Evolutionary conservation across 495 filamentous ascomycete genomes (phyloP), one percentile per base, ranked within the genome.

Genomic region (Chaetomium tenue): DNA sequence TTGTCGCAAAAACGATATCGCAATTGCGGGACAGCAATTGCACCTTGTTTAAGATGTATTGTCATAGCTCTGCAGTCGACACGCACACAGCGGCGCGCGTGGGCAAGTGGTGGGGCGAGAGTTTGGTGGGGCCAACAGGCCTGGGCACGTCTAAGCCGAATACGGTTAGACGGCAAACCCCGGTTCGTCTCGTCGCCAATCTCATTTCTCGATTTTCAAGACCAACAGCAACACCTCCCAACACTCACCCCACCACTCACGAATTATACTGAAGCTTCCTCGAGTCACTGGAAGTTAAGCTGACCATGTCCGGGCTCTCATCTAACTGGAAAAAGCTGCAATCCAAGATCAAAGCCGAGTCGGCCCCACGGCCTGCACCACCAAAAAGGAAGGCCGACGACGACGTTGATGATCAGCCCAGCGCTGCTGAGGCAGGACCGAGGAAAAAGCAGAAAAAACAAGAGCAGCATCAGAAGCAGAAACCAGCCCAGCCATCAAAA

Each of bases 321-420:
- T 81, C 81, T 63, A 92, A 92, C 77, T 91, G 88, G 88, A 88
- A 89, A 71, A 90, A 86, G 75, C 81, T 91, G 63, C 87, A 90
- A 80, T 83, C 77, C 64, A 82, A 81, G 42, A 76, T 90, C 59
- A 84, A 87, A 67, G 78, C 83, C 58, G 79, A 86, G 39, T 74
- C 78, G 7, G 78, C 80, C 46, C 40, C 58, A 5, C 66, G 73
- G 3, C 70, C 70, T 11, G 56, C 71, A 51, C 52, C 51, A 9
- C 51, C 58, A 44, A 77, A 70, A 22, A 53, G 62, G 63, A 66
- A 74, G 22, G 42, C 48, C 47, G 58, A 57, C 54, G 23, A n/a
- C 18, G 5, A 26, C 52, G 2, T 81, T 75, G 1, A 74, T 77
- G 16, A 48, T 76, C 37, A 64, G 68, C 5, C 5, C 33, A 11